Percentiles rank a stretch among this genome's conserved stretches.
Evolutionary conservation across 2,329 filamentous ascomycete species (phyloP).

Genomic region (Neonectria ditissima): DNA sequence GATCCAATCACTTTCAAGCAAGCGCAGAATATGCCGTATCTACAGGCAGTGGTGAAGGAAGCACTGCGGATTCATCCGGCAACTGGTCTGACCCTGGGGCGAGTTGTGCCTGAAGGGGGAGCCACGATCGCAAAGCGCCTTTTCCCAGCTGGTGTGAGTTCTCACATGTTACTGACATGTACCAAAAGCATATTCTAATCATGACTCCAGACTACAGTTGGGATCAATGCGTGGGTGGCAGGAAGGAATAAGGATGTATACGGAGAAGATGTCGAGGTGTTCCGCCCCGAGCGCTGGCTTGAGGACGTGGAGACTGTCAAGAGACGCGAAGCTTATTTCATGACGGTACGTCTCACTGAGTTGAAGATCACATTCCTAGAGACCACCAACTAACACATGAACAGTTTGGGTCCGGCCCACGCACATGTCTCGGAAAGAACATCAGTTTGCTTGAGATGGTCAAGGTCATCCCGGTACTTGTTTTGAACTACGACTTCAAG

Average conservation of each 20-base stretch:
- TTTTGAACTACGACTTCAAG: background rate
- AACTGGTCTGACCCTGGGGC: slow-evolving; percentile 4
- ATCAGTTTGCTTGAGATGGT: slow-evolving; percentile 8
- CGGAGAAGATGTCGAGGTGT: background rate
- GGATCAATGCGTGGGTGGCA: slow-evolving; percentile 1
- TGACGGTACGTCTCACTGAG: background rate
- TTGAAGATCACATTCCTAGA: too few relatives aligned
- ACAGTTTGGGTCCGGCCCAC: slow-evolving; percentile 4
- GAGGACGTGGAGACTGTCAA: too few relatives aligned
- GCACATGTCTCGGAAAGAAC: slow-evolving; percentile 6
- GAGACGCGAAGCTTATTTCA: background rate
- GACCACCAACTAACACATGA: background rate
- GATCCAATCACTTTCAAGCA: too few relatives aligned
- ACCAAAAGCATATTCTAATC: too few relatives aligned
- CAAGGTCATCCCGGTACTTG: slow-evolving; percentile 1
- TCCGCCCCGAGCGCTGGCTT: slow-evolving; percentile 7
- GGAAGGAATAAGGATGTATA: slow-evolving; percentile 1
- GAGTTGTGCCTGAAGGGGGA: slow-evolving; percentile 5
- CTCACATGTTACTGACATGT: too few relatives aligned
- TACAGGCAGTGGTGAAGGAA: slow-evolving; percentile 11
- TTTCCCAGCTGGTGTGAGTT: slow-evolving; percentile 4
- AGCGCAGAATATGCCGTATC: background rate
- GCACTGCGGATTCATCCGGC: slow-evolving; percentile 6
- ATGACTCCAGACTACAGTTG: too few relatives aligned
- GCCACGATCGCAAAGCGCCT: background rate